Base-by-base conservation (phyloP, 2,329 filamentous ascomycete genomes). In the Verticillium nubilum region DNA sequence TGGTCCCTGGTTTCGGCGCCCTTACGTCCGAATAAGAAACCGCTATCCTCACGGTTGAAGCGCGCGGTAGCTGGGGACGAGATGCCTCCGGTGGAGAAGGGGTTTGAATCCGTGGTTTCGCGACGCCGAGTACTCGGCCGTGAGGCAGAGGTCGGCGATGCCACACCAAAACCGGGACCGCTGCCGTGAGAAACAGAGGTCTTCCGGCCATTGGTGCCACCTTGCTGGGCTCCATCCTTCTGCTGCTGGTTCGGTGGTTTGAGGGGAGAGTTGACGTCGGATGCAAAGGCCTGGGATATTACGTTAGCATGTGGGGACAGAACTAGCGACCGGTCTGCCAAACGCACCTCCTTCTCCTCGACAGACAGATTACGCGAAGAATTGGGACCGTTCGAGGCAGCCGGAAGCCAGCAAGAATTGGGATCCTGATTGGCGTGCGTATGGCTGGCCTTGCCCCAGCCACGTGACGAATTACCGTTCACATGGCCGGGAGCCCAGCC, bases 191-290 rank as follows among this genome's bases (percentile, higher is more conserved):
- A 95, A 55, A 97, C 75, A 1, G 93, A 97, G 17, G 87, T 81
- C 76, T 97, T 97, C 60, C 94, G 90, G 55, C 88, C 84, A 59
- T 89, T 87, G 12, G 81, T 68, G 12, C 80, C 80, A 71, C 83
- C 72, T 74, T 82, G 73, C 72, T 82, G 72, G 72, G 81, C 73
- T 76, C 86, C 77, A 50, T 85, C 82, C 67, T 88, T 86, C n/a
- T 47, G 37, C 19, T 47, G 37, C 69, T 91, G 89, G 31, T 86
- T 85, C 23, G 91, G 90, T 9, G 91, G 89, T 75, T 98, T 98
- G 66, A 97, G 80, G 33, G 92, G 90, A 35, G 95, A 97, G 73
- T 98, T 99, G 70, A 99, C 92, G 64, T 96, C 95, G 56, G 84
- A 85, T 56, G 86, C 76, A 74, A 97, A 97, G 63, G 90, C 79